Evolutionary conservation across 371 early-diverging fungal genomes (phyloP).

Genomic region (Parasitella parasitica): DNA sequence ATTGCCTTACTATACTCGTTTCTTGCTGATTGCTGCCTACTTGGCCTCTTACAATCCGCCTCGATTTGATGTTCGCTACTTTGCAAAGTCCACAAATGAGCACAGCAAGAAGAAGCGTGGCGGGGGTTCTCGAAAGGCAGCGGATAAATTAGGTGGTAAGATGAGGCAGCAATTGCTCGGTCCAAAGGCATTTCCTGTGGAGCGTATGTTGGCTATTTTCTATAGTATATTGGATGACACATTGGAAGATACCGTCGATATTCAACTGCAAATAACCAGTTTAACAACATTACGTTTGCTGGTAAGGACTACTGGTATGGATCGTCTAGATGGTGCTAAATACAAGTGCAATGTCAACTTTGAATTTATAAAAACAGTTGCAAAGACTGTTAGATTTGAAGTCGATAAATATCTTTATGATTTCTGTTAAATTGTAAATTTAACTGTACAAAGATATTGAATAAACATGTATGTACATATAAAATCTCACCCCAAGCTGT

Average conservation of each 20-base stretch:
- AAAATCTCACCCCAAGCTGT: too few relatives aligned
- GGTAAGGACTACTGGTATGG: constrained; percentile 65
- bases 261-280: constrained; percentile 80
- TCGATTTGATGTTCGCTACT: constrained; percentile 80
- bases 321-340: constrained; percentile 74
- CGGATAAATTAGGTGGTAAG: constrained; percentile 51
- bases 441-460: too few relatives aligned
- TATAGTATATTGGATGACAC: constrained; percentile 79
- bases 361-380: constrained; percentile 68
- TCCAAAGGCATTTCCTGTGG: constrained; percentile 87
- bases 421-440: constrained; percentile 33
- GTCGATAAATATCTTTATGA: constrained; percentile 83
- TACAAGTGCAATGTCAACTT: constrained; percentile 87
- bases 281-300: constrained; percentile 75
- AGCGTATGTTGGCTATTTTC: constrained; percentile 94
- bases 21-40: constrained; percentile 84
- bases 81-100: constrained; percentile 63
- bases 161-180: constrained; percentile 87
- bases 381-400: constrained; percentile 77
- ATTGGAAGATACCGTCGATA: constrained; percentile 72
- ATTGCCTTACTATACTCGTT: constrained; percentile 80
- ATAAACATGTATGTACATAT: neutral
- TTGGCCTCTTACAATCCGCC: constrained; percentile 94
- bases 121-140: constrained; percentile 40
- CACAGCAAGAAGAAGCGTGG: constrained; percentile 54